Percentiles rank a stretch among this genome's conserved stretches.
phyloP scores from a whole-genome alignment of 805 yeast species.

The Saccharomyces kudriavzevii region DNA sequence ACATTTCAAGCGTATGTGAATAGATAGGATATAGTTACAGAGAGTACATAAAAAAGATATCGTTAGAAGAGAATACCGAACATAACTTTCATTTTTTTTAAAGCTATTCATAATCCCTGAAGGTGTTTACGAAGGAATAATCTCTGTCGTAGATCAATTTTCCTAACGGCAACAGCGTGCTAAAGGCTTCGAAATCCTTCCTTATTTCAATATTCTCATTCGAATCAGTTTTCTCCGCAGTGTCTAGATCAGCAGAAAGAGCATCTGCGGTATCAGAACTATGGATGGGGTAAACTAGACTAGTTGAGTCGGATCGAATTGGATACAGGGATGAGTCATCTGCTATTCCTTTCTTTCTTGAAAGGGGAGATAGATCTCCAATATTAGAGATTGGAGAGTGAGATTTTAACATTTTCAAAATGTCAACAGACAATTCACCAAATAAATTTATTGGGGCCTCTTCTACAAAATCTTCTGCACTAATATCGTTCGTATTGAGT shows the following conservation, averaged over 20 bases:
- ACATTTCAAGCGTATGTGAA: neutral
- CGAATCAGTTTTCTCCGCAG: neutral
- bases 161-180: conserved; percentile 42
- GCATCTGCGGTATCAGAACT: neutral
- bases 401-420: conserved; percentile 6
- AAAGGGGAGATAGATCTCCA: neutral
- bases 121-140: conserved; percentile 34
- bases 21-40: neutral
- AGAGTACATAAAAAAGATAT: neutral
- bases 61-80: neutral
- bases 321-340: neutral
- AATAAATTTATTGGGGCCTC: conserved; percentile 5
- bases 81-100: neutral
- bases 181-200: conserved; percentile 16
- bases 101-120: neutral
- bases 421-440: conserved; percentile 5
- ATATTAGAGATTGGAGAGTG: conserved; percentile 2
- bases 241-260: neutral
- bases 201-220: neutral
- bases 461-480: neutral
- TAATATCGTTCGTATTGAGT: neutral
- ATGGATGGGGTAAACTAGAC: neutral
- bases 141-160: conserved; percentile 46
- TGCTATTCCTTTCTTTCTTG: neutral
- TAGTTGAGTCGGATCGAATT: neutral